Base-by-base conservation (phyloP, 2,329 filamentous ascomycete genomes). In the Metarhizium humberi region DNA sequence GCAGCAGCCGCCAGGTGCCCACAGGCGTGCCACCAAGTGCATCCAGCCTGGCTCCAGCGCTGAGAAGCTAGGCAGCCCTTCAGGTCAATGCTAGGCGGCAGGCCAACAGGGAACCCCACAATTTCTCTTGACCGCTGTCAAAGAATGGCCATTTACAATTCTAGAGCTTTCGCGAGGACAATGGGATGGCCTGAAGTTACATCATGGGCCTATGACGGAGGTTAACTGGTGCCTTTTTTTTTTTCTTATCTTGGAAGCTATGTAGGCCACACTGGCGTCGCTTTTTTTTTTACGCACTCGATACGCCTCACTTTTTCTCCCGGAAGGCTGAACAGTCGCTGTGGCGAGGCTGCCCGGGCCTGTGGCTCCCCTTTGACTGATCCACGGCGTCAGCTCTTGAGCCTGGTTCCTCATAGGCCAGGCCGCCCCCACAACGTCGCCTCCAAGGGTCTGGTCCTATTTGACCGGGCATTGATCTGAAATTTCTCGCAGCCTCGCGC, bases 1-100 rank as follows among this genome's bases (percentile, higher is more conserved):
- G 64, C 56, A 57, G 30, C 54, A 42, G 16, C 48, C 20, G 40
- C 42, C 30, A 11, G 13, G 10, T 25, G n/a, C n/a, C 7, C 18
- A 18, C 40, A 42, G 14, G 25, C 25, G 3, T 25, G 25, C 25
- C 25, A 25, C 4, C 25, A 42, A 6, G n/a, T 13, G 8, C 40
- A 42, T 42, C n/a, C 43, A 20, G 43, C 20, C 20, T 20, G 20
- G 20, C 43, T 18, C 43, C 43, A 34, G 32, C 32, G 32, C 32
- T 25, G 25, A 34, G 6, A 11, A 11, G 32, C 32, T 8, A 11
- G 32, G 7, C 32, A 34, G 32, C 32, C 6, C 10, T 25, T 25
- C 25, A 25, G 25, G 4, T 25, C 25, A 25, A 25, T 25, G 25
- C 25, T 25, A 25, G 25, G 25, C 25, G 16, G 14, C 40, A n/a